phyloP scores from a whole-genome alignment of 1,284 basidiomycete genomes.

The Ustilago cynodontis region DNA sequence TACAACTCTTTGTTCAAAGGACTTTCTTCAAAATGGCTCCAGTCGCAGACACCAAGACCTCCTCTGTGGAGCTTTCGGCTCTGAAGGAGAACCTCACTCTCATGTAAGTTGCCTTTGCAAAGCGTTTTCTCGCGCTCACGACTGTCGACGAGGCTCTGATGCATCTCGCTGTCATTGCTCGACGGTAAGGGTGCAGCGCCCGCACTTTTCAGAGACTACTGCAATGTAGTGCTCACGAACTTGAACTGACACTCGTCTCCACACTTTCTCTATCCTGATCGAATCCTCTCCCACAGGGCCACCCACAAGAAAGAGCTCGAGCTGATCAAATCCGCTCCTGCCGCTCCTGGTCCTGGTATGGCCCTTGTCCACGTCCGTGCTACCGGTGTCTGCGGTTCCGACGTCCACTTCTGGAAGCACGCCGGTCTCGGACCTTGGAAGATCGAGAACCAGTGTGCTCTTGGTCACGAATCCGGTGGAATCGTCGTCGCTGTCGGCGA shows the following conservation, averaged over 20 bases:
- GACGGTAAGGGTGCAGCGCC: background rate
- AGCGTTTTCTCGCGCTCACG: too few species aligned
- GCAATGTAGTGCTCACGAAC: background rate
- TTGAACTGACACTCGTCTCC: background rate
- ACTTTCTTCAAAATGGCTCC: conserved; percentile 38
- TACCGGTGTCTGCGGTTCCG: conserved; percentile 65
- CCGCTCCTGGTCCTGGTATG: conserved; percentile 60
- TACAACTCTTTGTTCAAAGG: background rate
- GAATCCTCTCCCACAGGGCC: conserved; percentile 27
- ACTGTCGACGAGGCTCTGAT: too few species aligned
- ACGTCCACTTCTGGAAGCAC: conserved; percentile 74
- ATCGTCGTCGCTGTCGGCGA: conserved; percentile 64
- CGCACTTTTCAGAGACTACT: background rate
- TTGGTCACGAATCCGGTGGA: conserved; percentile 67
- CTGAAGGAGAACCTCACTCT: conserved; percentile 59
- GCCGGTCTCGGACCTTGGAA: conserved; percentile 66
- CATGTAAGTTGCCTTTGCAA: conserved; percentile 25
- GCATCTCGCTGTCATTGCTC: background rate
- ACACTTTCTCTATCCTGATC: background rate
- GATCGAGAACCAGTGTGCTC: conserved; percentile 60
- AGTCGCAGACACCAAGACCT: conserved; percentile 37
- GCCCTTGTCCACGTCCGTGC: conserved; percentile 65
- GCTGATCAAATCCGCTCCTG: conserved; percentile 50
- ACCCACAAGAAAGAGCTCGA: conserved; percentile 61
- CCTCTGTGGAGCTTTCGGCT: conserved; percentile 39